A percentile compares a stretch with the other conserved stretches of the same genome.
Conservation (phyloP, 2,329 filamentous ascomycete species). For the Ramularia collo-cygni region DNA sequence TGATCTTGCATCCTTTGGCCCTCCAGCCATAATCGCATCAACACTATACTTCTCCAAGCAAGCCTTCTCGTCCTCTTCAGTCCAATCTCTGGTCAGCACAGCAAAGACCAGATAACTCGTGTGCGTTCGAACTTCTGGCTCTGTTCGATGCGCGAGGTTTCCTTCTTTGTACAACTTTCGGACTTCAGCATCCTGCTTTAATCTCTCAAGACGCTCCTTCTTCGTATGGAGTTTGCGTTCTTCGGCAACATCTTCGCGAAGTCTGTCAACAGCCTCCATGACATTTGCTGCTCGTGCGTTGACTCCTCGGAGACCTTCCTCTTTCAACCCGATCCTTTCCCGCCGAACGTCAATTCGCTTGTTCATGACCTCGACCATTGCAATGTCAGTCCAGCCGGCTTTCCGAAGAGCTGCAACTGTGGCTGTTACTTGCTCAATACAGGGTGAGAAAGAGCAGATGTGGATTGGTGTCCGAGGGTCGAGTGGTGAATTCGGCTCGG, state of each 20-base stretch:
- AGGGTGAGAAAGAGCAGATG: constrained; percentile 92
- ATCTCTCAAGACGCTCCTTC: constrained; percentile 25
- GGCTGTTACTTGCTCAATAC: constrained; percentile 88
- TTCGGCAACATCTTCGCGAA: constrained; percentile 46
- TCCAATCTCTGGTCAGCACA: constrained; percentile 79
- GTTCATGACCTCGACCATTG: constrained; percentile 85
- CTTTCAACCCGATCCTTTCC: constrained; percentile 68
- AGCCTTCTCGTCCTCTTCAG: constrained; percentile 66
- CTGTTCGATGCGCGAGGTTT: constrained; percentile 68
- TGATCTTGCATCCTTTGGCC: not conserved
- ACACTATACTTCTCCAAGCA: constrained; percentile 16
- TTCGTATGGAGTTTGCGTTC: constrained; percentile 11
- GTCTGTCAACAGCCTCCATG: constrained; percentile 65
- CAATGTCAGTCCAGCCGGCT: constrained; percentile 82
- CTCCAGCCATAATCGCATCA: constrained; percentile 15
- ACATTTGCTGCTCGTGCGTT: constrained; percentile 67
- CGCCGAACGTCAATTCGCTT: constrained; percentile 73
- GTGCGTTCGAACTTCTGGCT: constrained; percentile 87
- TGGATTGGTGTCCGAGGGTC: constrained; percentile 66
- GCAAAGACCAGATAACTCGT: constrained; percentile 97
- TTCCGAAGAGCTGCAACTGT: constrained; percentile 75
- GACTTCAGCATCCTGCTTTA: constrained; percentile 31
- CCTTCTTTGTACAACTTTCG: constrained; percentile 67
- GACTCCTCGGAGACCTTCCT: constrained; percentile 60
- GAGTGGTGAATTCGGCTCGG: constrained; percentile 45